Base-by-base conservation (phyloP, 306 rosid genomes). In the Gillenia trifoliata region DNA sequence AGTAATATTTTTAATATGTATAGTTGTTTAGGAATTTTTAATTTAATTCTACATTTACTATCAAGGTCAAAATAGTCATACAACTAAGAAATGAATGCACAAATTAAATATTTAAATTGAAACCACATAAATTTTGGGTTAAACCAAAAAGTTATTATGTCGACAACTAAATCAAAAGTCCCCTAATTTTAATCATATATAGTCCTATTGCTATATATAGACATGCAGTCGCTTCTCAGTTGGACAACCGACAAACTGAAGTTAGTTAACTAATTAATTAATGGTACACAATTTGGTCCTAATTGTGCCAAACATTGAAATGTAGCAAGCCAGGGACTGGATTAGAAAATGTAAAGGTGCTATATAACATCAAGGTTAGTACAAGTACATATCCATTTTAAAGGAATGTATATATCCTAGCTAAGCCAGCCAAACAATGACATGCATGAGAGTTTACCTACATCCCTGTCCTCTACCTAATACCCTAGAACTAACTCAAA, bases 401-500 rank as follows among this genome's bases (percentile, higher is more conserved):
- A 83, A 79, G 76, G 55, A 83, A 85, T 80, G 81, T 77, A 76
- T 64, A 36, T 38, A 50, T 26, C 52, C 52, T 45, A 45, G 20
- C 52, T 45, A 45, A 40, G 80, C 61, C 31, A 69, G 55, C 88
- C 66, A 70, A 76, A 78, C 82, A 78, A 70, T 40, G 83, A 80
- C 80, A 71, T 57, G 78, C 29, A 20, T 54, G 57, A 54, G 23
- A 8, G 15, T 40, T 43, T 29, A 22, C 66, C 79, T 74, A 28
- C 34, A 84, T 87, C 86, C 77, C 66, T 89, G 86, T 89, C 89
- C 77, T 57, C 75, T 81, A 87, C 97, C 97, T 89, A 89, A 89
- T 87, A 75, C 79, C 82, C 78, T 34, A 9, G 60, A 54, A 64
- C 54, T 68, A 45, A 61, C 70, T 25, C 28, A 47, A 49, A 55